Evolutionary conservation across 23 red algal genomes (phyloP).

Genomic region (Rhodosorus marinus): DNA sequence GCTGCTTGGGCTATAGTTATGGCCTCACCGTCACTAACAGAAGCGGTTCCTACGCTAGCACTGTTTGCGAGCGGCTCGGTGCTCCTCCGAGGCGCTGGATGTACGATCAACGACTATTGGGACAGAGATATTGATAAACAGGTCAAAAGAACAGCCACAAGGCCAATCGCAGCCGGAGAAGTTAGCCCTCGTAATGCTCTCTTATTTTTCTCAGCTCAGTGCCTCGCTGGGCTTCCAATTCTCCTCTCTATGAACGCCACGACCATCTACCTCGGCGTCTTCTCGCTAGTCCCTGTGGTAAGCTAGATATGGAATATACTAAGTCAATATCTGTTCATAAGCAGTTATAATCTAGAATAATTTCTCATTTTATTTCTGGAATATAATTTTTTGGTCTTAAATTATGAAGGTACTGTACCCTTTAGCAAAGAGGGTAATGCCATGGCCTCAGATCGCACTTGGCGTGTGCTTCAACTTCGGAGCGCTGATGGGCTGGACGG

Average conservation of each 20-base stretch:
- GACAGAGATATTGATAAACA: conserved; percentile 58
- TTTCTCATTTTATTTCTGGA: no score
- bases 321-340: no score
- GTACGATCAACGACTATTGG: conserved; percentile 89
- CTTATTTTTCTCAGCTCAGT: conserved; percentile 19
- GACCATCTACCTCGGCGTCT: conserved; percentile 14
- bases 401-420: conserved; percentile 67
- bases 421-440: conserved; percentile 51
- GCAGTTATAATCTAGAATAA: no score
- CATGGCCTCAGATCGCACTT: conserved; percentile 64
- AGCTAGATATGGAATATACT: no score
- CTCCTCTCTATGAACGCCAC: conserved; percentile 35
- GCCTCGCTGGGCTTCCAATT: conserved; percentile 25
- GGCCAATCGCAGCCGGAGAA: conserved; percentile 63
- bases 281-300: conserved; percentile 19
- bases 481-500: conserved; percentile 50
- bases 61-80: conserved; percentile 44
- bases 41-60: conserved; percentile 3
- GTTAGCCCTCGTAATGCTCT: conserved; percentile 14
- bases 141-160: conserved; percentile 21
- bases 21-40: conserved; percentile 2
- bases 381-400: no score
- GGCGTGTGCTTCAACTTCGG: conserved; percentile 77
- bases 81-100: conserved; percentile 77
- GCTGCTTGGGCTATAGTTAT: conserved; percentile 47